Evolutionary conservation across 2,329 filamentous ascomycete species (phyloP).

Genomic region (Cytospora piceae): DNA sequence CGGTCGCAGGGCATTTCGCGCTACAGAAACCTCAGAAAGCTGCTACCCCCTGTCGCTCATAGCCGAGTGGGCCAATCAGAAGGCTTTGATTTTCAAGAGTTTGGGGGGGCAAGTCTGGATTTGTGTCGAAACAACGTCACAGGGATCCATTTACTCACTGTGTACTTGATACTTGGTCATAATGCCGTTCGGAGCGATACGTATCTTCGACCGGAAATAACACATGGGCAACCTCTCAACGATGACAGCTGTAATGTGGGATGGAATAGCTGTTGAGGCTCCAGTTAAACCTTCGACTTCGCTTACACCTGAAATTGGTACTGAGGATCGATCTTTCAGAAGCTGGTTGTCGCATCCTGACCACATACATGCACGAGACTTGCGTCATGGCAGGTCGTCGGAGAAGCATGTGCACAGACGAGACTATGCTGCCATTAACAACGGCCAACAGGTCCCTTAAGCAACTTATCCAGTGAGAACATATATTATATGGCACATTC

Average conservation of each 20-base stretch:
- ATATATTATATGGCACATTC: neutral
- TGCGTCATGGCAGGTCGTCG: constrained; percentile 10
- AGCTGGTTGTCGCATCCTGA: neutral
- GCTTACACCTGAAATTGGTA: neutral
- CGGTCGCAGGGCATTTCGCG: constrained; percentile 26
- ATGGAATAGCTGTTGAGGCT: too few species aligned
- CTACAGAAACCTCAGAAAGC: constrained; percentile 20
- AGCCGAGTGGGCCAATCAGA: constrained; percentile 27
- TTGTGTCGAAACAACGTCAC: constrained; percentile 30
- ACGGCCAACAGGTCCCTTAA: neutral
- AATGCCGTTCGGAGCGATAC: constrained; percentile 19
- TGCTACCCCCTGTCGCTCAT: constrained; percentile 23
- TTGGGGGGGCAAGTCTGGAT: constrained; percentile 9
- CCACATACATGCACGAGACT: neutral
- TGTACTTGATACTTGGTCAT: constrained; percentile 4
- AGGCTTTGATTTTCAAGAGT: constrained; percentile 25
- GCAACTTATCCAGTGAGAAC: neutral
- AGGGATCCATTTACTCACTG: constrained; percentile 5
- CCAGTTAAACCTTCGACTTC: too few species aligned
- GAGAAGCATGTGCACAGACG: constrained; percentile 13
- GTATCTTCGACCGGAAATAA: constrained; percentile 30
- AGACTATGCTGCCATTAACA: neutral
- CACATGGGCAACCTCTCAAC: neutral
- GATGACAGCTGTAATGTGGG: neutral
- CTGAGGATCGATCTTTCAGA: neutral